A percentile compares a stretch with the other conserved stretches of the same genome.
phyloP scores from a whole-genome alignment of 768 basidiomycete genomes.

The Hericium erinaceus region DNA sequence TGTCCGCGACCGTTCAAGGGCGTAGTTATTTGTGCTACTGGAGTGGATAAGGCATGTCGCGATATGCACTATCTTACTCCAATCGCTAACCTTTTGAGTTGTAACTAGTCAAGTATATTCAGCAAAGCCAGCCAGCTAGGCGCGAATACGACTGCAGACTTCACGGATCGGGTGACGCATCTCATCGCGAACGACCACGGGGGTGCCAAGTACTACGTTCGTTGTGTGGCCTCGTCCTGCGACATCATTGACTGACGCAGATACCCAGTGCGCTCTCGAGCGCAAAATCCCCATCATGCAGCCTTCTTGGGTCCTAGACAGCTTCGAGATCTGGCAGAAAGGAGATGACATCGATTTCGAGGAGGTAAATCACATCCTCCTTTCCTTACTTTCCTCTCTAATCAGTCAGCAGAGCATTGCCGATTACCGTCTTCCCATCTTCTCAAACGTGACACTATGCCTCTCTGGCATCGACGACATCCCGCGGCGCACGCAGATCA shows the following conservation, averaged over 20 bases:
- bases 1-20: slow-evolving; percentile 60
- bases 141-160: slow-evolving; percentile 54
- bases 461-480: slow-evolving; percentile 69
- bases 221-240: slow-evolving; percentile 12
- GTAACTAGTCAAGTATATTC: slow-evolving; percentile 46
- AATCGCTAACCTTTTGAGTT: slow-evolving; percentile 19
- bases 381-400: not conserved
- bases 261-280: slow-evolving; percentile 67
- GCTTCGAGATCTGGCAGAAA: slow-evolving; percentile 63
- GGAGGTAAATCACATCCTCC: slow-evolving; percentile 34
- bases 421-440: slow-evolving; percentile 59
- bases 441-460: slow-evolving; percentile 60
- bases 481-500: slow-evolving; percentile 51
- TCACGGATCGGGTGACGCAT: slow-evolving; percentile 85
- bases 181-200: slow-evolving; percentile 75
- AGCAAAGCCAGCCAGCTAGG: slow-evolving; percentile 77
- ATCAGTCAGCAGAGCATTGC: slow-evolving; percentile 40
- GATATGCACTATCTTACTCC: not conserved
- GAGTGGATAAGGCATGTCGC: slow-evolving; percentile 64
- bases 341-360: slow-evolving; percentile 72
- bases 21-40: slow-evolving; percentile 65
- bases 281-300: slow-evolving; percentile 71
- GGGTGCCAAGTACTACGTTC: slow-evolving; percentile 74
- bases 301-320: slow-evolving; percentile 69
- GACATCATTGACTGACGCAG: not conserved